Percentiles rank a stretch among this genome's conserved stretches.
These are phyloP conservation scores for Backusella psychrophila DNA, from an alignment of 192 early-diverging fungal genomes.

Conservation along the genomic window DNA sequence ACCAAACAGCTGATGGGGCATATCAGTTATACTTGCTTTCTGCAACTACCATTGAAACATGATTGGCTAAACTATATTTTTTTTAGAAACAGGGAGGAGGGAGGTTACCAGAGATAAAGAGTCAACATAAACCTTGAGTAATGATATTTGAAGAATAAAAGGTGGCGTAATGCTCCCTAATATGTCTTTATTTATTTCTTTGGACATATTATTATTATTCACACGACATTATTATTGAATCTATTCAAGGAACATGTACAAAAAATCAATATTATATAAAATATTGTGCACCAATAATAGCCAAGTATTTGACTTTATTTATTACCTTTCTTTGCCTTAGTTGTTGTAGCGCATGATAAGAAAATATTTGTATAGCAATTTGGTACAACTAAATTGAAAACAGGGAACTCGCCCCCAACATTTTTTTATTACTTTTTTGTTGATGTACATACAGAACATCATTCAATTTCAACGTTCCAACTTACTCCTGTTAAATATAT, in stretches of 20 bases:
- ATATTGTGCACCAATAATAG: not conserved
- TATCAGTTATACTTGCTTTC: not conserved
- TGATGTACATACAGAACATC: not conserved
- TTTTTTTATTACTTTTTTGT: not conserved
- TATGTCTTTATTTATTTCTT: too few relatives aligned
- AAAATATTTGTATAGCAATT: not conserved
- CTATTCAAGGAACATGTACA: not conserved
- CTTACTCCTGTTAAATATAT: too few relatives aligned
- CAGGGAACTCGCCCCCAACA: not conserved
- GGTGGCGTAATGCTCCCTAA: too few relatives aligned
- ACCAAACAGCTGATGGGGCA: not conserved
- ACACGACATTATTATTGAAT: not conserved
- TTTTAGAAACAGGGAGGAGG: not conserved
- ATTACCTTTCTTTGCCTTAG: not conserved
- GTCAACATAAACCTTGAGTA: too few relatives aligned
- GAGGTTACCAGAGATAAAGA: too few relatives aligned
- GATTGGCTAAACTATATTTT: not conserved
- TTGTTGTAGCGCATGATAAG: not conserved
- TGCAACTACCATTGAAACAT: not conserved
- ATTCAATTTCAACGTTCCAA: too few relatives aligned
- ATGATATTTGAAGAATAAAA: too few relatives aligned
- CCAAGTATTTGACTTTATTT: not conserved
- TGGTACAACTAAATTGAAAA: not conserved
- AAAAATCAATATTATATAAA: not conserved
- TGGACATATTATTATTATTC: not conserved